Conservation (phyloP, 257 asterid species). For the Prunella vulgaris region DNA sequence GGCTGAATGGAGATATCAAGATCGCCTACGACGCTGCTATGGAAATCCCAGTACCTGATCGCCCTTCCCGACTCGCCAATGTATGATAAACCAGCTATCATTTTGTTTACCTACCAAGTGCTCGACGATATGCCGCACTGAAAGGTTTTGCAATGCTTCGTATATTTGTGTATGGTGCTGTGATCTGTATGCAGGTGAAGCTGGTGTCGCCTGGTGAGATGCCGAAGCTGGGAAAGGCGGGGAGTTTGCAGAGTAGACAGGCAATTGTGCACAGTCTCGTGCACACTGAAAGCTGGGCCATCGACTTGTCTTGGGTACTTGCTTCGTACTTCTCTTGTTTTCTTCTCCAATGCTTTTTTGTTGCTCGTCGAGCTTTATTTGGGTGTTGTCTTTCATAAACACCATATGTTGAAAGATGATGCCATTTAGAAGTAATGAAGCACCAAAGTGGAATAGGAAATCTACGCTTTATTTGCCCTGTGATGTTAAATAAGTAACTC, state of each 20-base stretch:
- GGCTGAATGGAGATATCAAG: conserved; percentile 57
- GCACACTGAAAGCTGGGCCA: conserved; percentile 98
- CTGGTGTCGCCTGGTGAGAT: conserved; percentile 87
- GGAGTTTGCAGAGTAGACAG: conserved; percentile 94
- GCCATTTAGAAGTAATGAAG: neutral
- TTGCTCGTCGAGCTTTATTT: neutral
- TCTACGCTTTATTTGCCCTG: neutral
- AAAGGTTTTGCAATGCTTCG: neutral
- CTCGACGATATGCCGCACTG: conserved; percentile 44
- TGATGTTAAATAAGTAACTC: neutral
- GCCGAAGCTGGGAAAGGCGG: conserved; percentile 97
- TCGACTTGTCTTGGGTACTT: conserved; percentile 92
- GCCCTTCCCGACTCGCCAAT: conserved; percentile 67
- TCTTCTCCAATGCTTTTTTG: neutral
- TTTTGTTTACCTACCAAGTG: conserved; percentile 26
- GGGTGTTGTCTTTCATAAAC: neutral
- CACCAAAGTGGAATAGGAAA: neutral
- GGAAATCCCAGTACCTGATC: conserved; percentile 57
- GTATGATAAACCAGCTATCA: conserved; percentile 24
- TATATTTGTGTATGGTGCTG: neutral
- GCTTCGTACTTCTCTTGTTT: neutral
- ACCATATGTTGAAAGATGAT: neutral
- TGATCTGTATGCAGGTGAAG: conserved; percentile 60
- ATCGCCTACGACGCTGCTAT: conserved; percentile 38
- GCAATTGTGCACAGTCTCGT: conserved; percentile 94